Percentiles rank a stretch among this genome's conserved stretches.
Conservation (phyloP, 179 eudicot species). For the Beta corolliflora region DNA sequence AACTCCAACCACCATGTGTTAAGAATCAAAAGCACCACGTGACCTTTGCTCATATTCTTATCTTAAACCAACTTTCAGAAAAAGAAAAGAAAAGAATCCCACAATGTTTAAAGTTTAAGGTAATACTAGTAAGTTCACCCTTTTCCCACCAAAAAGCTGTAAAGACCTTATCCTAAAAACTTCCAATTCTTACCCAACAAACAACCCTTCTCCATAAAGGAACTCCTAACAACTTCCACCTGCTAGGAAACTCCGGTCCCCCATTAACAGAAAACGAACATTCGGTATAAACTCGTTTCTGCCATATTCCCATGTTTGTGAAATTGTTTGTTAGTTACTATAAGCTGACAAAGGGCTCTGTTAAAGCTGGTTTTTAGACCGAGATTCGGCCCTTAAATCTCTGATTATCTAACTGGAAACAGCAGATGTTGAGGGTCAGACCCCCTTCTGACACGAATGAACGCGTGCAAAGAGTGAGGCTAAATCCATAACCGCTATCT, state of each 20-base stretch:
- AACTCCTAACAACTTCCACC: background rate
- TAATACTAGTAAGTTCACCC: background rate
- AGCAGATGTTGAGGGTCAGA: background rate
- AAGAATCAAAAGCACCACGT: conserved; percentile 25
- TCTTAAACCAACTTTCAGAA: conserved; percentile 11
- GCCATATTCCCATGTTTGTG: background rate
- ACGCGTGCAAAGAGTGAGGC: background rate
- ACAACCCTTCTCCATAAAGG: conserved; percentile 10
- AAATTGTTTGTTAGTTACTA: background rate
- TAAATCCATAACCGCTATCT: no score
- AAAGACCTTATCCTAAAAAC: conserved; percentile 20
- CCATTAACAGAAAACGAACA: background rate
- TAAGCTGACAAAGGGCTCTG: background rate
- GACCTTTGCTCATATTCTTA: conserved; percentile 19
- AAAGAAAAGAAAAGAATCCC: conserved; percentile 20
- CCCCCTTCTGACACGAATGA: background rate
- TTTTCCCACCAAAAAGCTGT: conserved; percentile 12
- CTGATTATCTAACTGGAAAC: background rate
- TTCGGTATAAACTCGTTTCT: background rate
- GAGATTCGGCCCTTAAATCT: background rate
- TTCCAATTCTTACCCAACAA: conserved; percentile 23
- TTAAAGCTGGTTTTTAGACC: background rate
- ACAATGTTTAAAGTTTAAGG: no score
- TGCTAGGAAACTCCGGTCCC: background rate
- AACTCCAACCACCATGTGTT: conserved; percentile 26